Percentiles rank a stretch among this genome's conserved stretches.
These are phyloP conservation scores for Skeletonema potamos DNA, from an alignment of 108 stramenopile species.

Conservation along the genomic window DNA sequence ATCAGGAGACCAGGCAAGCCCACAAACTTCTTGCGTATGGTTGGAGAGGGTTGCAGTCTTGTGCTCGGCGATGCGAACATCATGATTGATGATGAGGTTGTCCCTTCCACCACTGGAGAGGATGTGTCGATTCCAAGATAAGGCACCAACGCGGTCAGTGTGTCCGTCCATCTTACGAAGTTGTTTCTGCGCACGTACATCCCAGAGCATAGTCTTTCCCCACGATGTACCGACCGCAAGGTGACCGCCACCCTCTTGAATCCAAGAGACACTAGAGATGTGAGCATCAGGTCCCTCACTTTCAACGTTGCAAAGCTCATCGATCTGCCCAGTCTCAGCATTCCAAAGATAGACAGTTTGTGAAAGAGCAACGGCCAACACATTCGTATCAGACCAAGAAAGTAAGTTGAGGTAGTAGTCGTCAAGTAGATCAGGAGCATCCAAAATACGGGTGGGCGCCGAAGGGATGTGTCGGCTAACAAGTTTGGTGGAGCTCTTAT, in stretches of 20 bases:
- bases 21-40: constrained; percentile 89
- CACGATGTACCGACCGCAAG: constrained; percentile 91
- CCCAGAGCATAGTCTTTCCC: constrained; percentile 85
- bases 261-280: constrained; percentile 96
- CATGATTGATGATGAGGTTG: constrained; percentile 93
- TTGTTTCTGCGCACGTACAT: constrained; percentile 61
- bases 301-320: constrained; percentile 86
- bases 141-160: constrained; percentile 87
- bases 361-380: constrained; percentile 95
- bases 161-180: constrained; percentile 90
- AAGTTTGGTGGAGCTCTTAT: constrained; percentile 49
- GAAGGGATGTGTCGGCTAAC: constrained; percentile 80
- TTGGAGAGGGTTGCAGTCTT: constrained; percentile 63
- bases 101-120: constrained; percentile 90
- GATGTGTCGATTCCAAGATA: constrained; percentile 96
- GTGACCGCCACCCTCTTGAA: constrained; percentile 74
- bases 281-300: constrained; percentile 83
- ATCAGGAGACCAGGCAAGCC: constrained; percentile 89
- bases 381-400: constrained; percentile 92
- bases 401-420: constrained; percentile 99
- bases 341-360: constrained; percentile 99
- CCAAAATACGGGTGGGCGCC: constrained; percentile 93
- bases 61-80: constrained; percentile 81
- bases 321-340: constrained; percentile 92
- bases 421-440: constrained; percentile 98